Evolutionary conservation across 1,284 basidiomycete genomes (phyloP).

Genomic region (Ustilago hordei): DNA sequence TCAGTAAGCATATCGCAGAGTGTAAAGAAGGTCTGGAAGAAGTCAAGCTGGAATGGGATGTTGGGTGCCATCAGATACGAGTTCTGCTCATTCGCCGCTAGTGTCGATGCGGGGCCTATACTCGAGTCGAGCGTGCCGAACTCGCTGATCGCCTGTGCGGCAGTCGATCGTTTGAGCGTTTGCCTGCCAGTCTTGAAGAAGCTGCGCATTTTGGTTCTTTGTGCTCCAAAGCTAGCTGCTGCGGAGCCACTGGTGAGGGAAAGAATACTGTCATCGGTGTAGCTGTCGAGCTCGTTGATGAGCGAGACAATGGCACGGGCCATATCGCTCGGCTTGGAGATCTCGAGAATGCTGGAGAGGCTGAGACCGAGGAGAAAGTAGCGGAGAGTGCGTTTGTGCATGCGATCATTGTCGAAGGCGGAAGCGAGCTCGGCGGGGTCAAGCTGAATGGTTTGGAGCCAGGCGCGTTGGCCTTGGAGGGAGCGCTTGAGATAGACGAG

Average conservation of each 20-base stretch:
- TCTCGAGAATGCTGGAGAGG: slow-evolving; percentile 52
- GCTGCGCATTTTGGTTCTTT: slow-evolving; percentile 47
- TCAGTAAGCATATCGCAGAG: slow-evolving; percentile 60
- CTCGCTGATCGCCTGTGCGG: slow-evolving; percentile 45
- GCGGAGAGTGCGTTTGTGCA: slow-evolving; percentile 52
- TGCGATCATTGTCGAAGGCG: slow-evolving; percentile 50
- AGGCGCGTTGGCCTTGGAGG: slow-evolving; percentile 34
- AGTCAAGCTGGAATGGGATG: slow-evolving; percentile 66
- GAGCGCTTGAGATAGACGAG: slow-evolving; percentile 49
- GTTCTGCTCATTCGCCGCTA: slow-evolving; percentile 71
- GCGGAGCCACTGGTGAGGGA: slow-evolving; percentile 29
- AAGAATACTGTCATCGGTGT: slow-evolving; percentile 37
- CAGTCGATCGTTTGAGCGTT: slow-evolving; percentile 35
- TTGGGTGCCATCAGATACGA: slow-evolving; percentile 82
- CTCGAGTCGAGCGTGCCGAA: slow-evolving; percentile 33
- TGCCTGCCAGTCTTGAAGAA: slow-evolving; percentile 53
- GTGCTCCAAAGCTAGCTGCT: slow-evolving; percentile 20
- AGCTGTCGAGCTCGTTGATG: slow-evolving; percentile 51
- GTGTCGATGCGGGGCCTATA: slow-evolving; percentile 21
- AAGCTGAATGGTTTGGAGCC: slow-evolving; percentile 51
- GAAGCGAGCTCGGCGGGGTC: slow-evolving; percentile 27
- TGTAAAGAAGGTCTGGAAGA: slow-evolving; percentile 58
- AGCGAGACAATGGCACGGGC: slow-evolving; percentile 46
- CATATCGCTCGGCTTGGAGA: slow-evolving; percentile 39
- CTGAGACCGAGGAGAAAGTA: slow-evolving; percentile 50